Evolutionary conservation across 2,329 filamentous ascomycete species (phyloP).

Genomic region (Curvularia hawaiiensis): DNA sequence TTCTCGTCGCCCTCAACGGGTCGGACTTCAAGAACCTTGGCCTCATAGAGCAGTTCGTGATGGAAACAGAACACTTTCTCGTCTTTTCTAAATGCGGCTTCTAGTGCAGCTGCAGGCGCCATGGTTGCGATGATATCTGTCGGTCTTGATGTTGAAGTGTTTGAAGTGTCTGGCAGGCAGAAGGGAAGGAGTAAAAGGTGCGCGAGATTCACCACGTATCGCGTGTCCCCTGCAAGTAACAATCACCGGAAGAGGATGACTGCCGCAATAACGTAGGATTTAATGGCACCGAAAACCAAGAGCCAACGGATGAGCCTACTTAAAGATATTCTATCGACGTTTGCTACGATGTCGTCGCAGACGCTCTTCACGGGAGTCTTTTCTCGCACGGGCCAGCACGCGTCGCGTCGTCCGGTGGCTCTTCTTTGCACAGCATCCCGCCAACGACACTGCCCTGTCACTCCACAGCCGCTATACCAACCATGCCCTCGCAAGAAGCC

Average conservation of each 20-base stretch:
- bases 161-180: conserved; percentile 19
- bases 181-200: conserved; percentile 17
- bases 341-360: conserved; percentile 14
- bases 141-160: conserved; percentile 17
- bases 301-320: conserved; percentile 13
- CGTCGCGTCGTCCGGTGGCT: conserved; percentile 26
- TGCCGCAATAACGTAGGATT: conserved; percentile 5
- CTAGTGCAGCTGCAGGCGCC: conserved; percentile 61
- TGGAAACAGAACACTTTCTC: conserved; percentile 97
- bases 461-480: conserved; percentile 7
- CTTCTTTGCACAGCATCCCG: not conserved
- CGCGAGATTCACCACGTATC: conserved; percentile 24
- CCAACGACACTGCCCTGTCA: conserved; percentile 24
- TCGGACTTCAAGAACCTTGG: conserved; percentile 85
- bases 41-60: conserved; percentile 95
- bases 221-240: conserved; percentile 15
- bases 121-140: conserved; percentile 26
- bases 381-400: conserved; percentile 29
- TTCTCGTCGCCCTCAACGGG: conserved; percentile 67
- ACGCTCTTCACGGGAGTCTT: conserved; percentile 24
- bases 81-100: conserved; percentile 69
- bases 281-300: not conserved
- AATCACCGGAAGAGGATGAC: conserved; percentile 3
- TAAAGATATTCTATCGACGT: conserved; percentile 14
- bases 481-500: conserved; percentile 75